Percentiles rank a stretch among this genome's conserved stretches.
Evolutionary conservation across 2,329 filamentous ascomycete species (phyloP).

Genomic region (Curvularia lunata): DNA sequence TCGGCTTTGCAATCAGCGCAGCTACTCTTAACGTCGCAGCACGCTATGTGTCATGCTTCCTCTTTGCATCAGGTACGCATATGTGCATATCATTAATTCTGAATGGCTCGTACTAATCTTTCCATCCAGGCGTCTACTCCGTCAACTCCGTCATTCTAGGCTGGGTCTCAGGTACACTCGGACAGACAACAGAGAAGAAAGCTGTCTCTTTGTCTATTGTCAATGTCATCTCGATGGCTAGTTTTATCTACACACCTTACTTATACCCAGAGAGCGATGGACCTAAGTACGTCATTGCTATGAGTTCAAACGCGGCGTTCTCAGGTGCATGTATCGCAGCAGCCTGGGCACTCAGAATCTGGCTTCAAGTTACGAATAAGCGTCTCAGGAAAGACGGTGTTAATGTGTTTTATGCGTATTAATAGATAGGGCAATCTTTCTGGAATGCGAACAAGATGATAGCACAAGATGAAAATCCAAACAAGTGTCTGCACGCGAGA

Average conservation of each 20-base stretch:
- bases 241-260: conserved; percentile 49
- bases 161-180: conserved; percentile 52
- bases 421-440: too few relatives aligned
- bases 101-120: background rate
- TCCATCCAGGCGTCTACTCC: conserved; percentile 21
- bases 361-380: conserved; percentile 21
- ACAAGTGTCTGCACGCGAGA: background rate
- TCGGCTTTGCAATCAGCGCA: conserved; percentile 49
- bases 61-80: conserved; percentile 11
- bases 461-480: too few relatives aligned
- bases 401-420: background rate
- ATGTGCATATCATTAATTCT: too few relatives aligned
- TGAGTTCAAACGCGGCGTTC: conserved; percentile 32
- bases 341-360: conserved; percentile 23
- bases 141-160: conserved; percentile 46
- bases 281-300: conserved; percentile 31
- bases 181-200: conserved; percentile 54
- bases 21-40: conserved; percentile 14
- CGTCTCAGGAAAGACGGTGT: conserved; percentile 15
- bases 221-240: conserved; percentile 51
- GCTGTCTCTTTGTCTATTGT: conserved; percentile 52
- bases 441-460: too few relatives aligned
- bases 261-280: conserved; percentile 43
- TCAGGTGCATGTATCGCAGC: conserved; percentile 20
- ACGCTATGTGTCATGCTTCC: conserved; percentile 12